Evolutionary conservation across 2,329 filamentous ascomycete genomes (phyloP), one percentile per base, ranked within the genome.

Genomic region (Fusarium camptoceras): DNA sequence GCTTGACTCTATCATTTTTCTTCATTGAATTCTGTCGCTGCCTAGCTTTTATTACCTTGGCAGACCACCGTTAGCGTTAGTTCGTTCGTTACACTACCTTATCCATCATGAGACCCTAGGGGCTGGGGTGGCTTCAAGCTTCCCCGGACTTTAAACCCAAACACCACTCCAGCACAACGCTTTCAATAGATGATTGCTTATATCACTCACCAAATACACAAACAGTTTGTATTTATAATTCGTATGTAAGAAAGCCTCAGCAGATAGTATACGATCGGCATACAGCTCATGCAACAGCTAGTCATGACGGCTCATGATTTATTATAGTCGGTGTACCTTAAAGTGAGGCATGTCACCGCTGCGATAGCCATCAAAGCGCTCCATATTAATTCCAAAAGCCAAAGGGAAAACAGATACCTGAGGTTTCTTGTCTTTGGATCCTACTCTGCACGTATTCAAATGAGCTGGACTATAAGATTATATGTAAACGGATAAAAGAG

Each of bases 31-130:
- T 8, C 8, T 27, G n/a, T 27, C 5, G 25, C 30, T 49, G 28
- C 28, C 37, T 11, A 20, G 3, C 41, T 18, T 8, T 10, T 11
- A 24, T 44, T 64, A 10, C 24, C 39, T 49, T 22, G 18, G 24
- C 4, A 28, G 28, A 16, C 37, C 20, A 20, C 27, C 16, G 14
- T 22, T 58, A 59, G 22, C 31, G 20, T 41, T 22, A 25, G 24
- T 30, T n/a, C 20, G 11, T 30, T 22, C 20, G 11, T 10, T 34
- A 41, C 22, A 20, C 31, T 37, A 37, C n/a, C n/a, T n/a, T n/a
- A n/a, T 11, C 34, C 22, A 27, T 64, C 51, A 64, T 64, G 27
- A 47, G 60, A 59, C 27, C 51, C 46, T 64, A 8, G 48, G 34
- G 39, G 53, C 34, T 37, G 56, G 20, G n/a, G 25, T 22, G 49